Percentiles rank a stretch among this genome's conserved stretches.
These are phyloP conservation scores for Scutellospora calospora DNA, from an alignment of 371 early-diverging fungal species.

Conservation along the genomic window DNA sequence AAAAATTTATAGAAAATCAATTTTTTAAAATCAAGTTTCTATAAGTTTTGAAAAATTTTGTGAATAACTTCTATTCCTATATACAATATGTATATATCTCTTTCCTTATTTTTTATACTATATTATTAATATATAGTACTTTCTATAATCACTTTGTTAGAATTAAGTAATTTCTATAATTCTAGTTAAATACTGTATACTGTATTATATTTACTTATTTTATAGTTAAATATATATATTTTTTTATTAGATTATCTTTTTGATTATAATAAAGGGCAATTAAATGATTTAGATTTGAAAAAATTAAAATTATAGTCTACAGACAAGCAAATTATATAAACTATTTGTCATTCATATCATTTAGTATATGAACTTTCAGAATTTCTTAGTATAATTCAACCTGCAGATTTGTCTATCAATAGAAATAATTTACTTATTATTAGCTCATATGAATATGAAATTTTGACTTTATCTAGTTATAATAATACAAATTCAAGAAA, in stretches of 20 bases:
- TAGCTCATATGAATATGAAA: no score
- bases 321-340: neutral
- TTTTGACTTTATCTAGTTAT: no score
- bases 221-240: neutral
- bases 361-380: neutral
- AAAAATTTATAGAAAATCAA: no score
- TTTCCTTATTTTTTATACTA: no score
- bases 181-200: neutral
- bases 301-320: slow-evolving; percentile 1
- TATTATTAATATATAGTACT: no score
- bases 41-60: no score
- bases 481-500: no score
- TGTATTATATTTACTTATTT: neutral
- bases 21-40: no score
- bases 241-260: no score
- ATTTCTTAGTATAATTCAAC: slow-evolving; percentile 1
- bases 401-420: neutral
- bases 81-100: no score
- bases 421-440: neutral
- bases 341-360: neutral
- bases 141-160: no score
- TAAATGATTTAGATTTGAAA: neutral
- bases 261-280: neutral
- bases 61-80: no score
- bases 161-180: neutral